Percentiles rank a stretch among this genome's conserved stretches.
These are phyloP conservation scores for Silene vulgaris DNA, from an alignment of 179 eudicot genomes.

Conservation along the genomic window DNA sequence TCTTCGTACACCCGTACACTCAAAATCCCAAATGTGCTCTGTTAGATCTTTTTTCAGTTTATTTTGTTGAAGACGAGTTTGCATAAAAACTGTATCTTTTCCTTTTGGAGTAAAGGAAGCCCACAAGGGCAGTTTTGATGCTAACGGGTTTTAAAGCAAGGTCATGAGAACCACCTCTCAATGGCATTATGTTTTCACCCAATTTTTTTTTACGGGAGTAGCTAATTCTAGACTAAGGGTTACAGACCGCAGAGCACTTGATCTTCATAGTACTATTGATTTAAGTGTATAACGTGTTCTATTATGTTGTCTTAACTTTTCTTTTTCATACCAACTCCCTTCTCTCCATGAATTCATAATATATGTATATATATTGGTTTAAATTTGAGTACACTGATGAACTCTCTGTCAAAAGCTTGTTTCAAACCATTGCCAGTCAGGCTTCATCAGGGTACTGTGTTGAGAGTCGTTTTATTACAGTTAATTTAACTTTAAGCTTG, in stretches of 20 bases:
- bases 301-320: neutral
- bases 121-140: neutral
- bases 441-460: neutral
- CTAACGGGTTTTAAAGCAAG: neutral
- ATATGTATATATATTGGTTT: conserved; percentile 1
- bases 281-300: neutral
- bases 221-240: neutral
- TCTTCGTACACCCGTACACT: neutral
- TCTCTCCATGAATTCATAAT: neutral
- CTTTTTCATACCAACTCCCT: neutral
- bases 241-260: neutral
- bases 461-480: neutral
- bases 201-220: neutral
- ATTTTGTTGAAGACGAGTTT: neutral
- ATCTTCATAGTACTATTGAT: neutral
- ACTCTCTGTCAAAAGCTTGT: neutral
- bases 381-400: neutral
- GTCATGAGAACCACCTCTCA: neutral
- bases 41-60: neutral
- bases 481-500: neutral
- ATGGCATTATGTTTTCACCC: neutral
- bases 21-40: neutral
- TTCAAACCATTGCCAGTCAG: neutral
- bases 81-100: neutral
- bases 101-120: neutral